These are phyloP conservation scores for Bimuria novae-zelandiae DNA, from an alignment of 2,329 filamentous ascomycete genomes.

Conservation along the genomic window DNA sequence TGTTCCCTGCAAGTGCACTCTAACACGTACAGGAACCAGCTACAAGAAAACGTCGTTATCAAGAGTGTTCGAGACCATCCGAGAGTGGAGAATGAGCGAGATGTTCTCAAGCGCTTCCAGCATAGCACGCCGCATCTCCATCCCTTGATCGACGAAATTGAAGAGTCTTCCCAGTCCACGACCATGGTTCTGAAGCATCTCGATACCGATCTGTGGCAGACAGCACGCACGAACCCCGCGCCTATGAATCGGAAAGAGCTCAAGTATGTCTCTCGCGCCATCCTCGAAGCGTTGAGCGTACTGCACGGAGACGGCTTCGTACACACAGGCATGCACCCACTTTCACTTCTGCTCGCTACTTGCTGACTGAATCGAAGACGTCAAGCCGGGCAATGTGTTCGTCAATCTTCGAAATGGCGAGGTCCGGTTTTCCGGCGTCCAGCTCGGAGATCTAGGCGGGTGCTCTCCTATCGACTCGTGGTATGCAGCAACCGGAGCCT, in stretches of 20 bases:
- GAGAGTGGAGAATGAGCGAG: constrained; percentile 31
- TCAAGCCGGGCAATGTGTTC: constrained; percentile 47
- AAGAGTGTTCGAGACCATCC: constrained; percentile 29
- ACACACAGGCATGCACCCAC: constrained; percentile 24
- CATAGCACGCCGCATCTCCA: constrained; percentile 26
- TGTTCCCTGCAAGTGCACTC: no score
- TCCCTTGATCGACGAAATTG: constrained; percentile 35
- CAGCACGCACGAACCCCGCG: neutral
- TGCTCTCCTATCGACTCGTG: constrained; percentile 25
- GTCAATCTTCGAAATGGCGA: constrained; percentile 37
- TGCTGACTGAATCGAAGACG: constrained; percentile 19
- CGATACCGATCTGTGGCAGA: constrained; percentile 23
- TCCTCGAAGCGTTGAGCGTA: constrained; percentile 29
- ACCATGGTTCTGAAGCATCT: constrained; percentile 31
- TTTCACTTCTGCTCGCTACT: neutral
- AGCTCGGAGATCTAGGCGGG: constrained; percentile 42
- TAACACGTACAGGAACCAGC: constrained; percentile 11
- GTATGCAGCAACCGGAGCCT: constrained; percentile 27
- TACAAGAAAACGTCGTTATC: constrained; percentile 26
- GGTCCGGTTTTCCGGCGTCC: constrained; percentile 41
- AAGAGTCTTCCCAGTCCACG: constrained; percentile 23
- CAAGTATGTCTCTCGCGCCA: constrained; percentile 21
- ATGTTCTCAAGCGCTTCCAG: constrained; percentile 32
- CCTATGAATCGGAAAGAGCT: constrained; percentile 24
- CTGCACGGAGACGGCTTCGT: constrained; percentile 34